Base-by-base conservation (phyloP, 495 filamentous ascomycete genomes). In the Cryomyces antarcticus region DNA sequence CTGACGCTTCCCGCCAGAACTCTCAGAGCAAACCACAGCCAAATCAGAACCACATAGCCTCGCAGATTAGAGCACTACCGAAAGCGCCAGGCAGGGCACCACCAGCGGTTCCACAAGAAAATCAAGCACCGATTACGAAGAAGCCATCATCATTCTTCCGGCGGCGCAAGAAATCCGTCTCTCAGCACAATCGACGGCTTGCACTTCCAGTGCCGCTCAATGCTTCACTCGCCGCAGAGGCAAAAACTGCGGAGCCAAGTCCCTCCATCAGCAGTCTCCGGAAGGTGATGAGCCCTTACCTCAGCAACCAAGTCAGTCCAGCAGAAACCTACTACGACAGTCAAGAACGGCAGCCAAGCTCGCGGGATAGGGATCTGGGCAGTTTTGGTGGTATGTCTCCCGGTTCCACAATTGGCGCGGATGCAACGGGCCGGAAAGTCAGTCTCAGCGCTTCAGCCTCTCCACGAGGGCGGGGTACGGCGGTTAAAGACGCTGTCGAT, bases 81-180 rank as follows among this genome's bases (percentile, higher is more conserved):
- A 35, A 35, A 35, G 31, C 31, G 7, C 7, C 31, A n/a, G 6
- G 7, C n/a, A 35, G n/a, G 31, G 31, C 6, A 35, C 7, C 31
- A n/a, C 6, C 31, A 35, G n/a, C 7, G 7, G 31, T 35, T 6
- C n/a, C 31, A n/a, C 31, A 35, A 35, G 31, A 35, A 35, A 6
- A 35, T 6, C 31, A 6, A n/a, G 7, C 6, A 35, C 7, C 31
- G 31, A n/a, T 95, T 42, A 80, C 77, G 44, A 94, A 97, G 63
- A 96, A 93, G 57, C 71, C 78, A 4, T 93, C 87, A 1, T 78
- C 76, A 0, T 95, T 97, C 66, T 95, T 97, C 61, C 70, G 89
- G 50, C 70, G 88, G 49, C 72, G 89, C 49, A 97, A 97, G 70
- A 84, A 82, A 62, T 93, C 86, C 3, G 57, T 78, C 42, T 75